Evolutionary conservation across 129 eudicot species (phyloP), one percentile per base, ranked within the genome.

Genomic region (Oenanthe sinensis): DNA sequence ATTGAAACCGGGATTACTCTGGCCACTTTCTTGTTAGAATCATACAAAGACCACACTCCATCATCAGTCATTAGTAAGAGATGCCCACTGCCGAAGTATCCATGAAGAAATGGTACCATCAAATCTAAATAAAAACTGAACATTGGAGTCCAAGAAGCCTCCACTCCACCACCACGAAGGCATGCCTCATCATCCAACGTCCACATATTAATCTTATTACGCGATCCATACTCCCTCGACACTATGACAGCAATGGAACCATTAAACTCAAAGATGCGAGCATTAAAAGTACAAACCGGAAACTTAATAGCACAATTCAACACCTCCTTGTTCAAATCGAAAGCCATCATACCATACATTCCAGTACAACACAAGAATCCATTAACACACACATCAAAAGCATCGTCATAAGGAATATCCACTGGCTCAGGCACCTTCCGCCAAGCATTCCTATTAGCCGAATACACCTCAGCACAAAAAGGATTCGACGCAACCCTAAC

Each of bases 121-220:
- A 58, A 0, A n/a, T 58, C 67, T n/a, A 58, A 58, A 58, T n/a
- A 30, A 58, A 58, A 28, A 58, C 26, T 58, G 8, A 58, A n/a
- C 30, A n/a, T n/a, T 8, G 8, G 3, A 58, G 67, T 58, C 67
- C 67, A 58, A n/a, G 67, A 58, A 0, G 67, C 67, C 67, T 58
- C 67, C 7, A 58, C 67, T n/a, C 67, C 67, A 58, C 13, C 67
- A n/a, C 67, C 33, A 58, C 67, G 33, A 7, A 58, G 67, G 67
- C 30, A 58, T 58, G 67, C 67, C 67, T 58, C 67, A n/a, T 58
- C 67, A 58, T 58, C 67, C 67, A 58, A 58, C 33, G 26, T 58
- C 67, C 67, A 58, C 30, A 58, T 58, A n/a, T 58, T n/a, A n/a
- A 58, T 58, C 33, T 58, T 22, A 20, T n/a, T 3, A 58, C 11